phyloP scores from a whole-genome alignment of 352 stramenopile species.

The Phytophthora fragariaefolia region DNA sequence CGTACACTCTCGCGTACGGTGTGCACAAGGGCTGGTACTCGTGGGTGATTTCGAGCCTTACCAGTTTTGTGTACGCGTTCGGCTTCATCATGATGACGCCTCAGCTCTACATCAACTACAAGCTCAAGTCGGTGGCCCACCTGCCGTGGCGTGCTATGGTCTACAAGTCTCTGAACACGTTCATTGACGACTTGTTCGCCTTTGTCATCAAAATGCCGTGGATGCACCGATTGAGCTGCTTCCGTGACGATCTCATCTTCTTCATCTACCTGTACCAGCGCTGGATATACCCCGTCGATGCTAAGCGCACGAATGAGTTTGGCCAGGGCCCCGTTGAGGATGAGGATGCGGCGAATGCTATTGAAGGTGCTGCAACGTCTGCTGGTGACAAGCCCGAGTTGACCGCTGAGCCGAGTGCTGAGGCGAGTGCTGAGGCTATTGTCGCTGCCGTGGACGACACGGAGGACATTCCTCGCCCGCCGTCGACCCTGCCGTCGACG shows the following conservation, averaged over 20 bases:
- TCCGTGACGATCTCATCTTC: constrained; percentile 99
- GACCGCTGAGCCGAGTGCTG: constrained; percentile 15
- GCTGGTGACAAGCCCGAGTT: constrained; percentile 13
- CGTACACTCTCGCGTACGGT: constrained; percentile 94
- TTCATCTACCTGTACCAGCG: constrained; percentile 99
- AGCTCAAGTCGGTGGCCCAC: constrained; percentile 96
- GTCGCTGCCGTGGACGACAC: constrained; percentile 30
- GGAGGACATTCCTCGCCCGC: constrained; percentile 28
- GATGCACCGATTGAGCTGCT: constrained; percentile 98
- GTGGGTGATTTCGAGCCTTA: constrained; percentile 97
- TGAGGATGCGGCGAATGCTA: constrained; percentile 36
- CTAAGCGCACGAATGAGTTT: constrained; percentile 93
- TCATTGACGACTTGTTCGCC: constrained; percentile 94
- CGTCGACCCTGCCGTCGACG: constrained; percentile 41
- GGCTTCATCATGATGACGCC: constrained; percentile 99
- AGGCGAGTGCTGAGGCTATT: constrained; percentile 26
- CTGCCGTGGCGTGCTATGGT: constrained; percentile 98
- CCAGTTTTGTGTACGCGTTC: constrained; percentile 98
- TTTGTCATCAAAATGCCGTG: constrained; percentile 94
- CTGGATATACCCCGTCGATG: constrained; percentile 96
- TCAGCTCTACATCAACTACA: constrained; percentile 99
- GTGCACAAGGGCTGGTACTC: constrained; percentile 98
- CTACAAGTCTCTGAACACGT: constrained; percentile 98
- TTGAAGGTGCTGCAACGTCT: constrained; percentile 27
- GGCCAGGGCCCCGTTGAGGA: constrained; percentile 83